A percentile compares a stretch with the other conserved stretches of the same genome.
Conservation (phyloP, 2,329 filamentous ascomycete species). For the Botrytis elliptica region DNA sequence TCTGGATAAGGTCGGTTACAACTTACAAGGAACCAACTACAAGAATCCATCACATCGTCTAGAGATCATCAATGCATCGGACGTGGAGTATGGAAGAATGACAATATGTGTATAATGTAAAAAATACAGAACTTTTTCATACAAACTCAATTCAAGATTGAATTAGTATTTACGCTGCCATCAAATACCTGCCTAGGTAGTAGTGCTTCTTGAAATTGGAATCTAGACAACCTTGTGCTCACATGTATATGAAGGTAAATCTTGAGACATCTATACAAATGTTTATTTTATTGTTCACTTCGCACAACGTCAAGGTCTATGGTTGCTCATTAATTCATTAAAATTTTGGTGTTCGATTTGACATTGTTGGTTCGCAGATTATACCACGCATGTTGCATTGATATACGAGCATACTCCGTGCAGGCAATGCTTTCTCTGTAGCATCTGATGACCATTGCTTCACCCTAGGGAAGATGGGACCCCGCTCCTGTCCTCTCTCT, state of each 20-base stretch:
- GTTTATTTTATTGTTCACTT: neutral
- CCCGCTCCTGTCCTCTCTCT: neutral
- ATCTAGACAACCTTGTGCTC: neutral
- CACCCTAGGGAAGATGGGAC: neutral
- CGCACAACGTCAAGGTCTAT: neutral
- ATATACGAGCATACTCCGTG: neutral
- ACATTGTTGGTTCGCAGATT: too few relatives aligned
- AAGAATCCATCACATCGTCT: slow-evolving; percentile 2
- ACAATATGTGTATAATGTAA: neutral
- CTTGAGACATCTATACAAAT: neutral
- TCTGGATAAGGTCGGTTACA: slow-evolving; percentile 14
- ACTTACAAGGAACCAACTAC: neutral
- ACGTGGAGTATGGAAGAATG: neutral
- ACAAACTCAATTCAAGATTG: neutral
- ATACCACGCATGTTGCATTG: neutral
- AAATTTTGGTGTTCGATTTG: neutral
- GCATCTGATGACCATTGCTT: neutral
- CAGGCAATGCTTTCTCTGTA: neutral
- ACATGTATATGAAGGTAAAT: neutral
- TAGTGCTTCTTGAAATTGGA: neutral
- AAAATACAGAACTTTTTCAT: neutral
- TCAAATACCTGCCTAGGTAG: neutral
- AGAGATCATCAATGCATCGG: neutral
- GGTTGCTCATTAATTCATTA: neutral
- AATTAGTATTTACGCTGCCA: neutral